These are phyloP conservation scores for Apophysomyces elegans DNA, from an alignment of 371 early-diverging fungal genomes.

Conservation along the genomic window DNA sequence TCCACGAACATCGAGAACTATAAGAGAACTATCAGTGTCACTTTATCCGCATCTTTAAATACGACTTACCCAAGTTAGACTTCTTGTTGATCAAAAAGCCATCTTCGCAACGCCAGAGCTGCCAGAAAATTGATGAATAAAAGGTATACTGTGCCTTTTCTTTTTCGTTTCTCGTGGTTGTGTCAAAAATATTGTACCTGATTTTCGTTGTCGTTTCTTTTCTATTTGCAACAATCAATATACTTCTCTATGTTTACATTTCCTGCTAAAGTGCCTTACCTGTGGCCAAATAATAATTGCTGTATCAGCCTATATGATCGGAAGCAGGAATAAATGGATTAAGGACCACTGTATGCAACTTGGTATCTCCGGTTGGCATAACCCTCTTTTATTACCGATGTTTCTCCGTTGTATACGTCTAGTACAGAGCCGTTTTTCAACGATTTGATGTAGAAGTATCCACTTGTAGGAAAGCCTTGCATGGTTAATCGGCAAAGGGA, in stretches of 20 bases:
- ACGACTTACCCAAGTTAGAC: constrained; percentile 33
- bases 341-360: background rate
- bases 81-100: constrained; percentile 42
- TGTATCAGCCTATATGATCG: constrained; percentile 10
- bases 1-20: constrained; percentile 47
- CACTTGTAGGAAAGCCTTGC: constrained; percentile 29
- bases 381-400: background rate
- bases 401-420: constrained; percentile 20
- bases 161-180: too few relatives aligned
- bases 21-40: background rate
- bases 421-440: constrained; percentile 20
- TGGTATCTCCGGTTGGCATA: too few relatives aligned
- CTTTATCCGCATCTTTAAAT: background rate
- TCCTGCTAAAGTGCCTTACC: constrained; percentile 5
- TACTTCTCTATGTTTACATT: too few relatives aligned
- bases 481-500: constrained; percentile 8
- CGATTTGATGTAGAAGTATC: constrained; percentile 37
- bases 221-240: constrained; percentile 7
- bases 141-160: too few relatives aligned
- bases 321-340: background rate
- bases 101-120: constrained; percentile 40
- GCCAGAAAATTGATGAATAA: background rate
- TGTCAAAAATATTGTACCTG: constrained; percentile 18
- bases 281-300: constrained; percentile 23
- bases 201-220: constrained; percentile 26